These are phyloP conservation scores for Pneumocystis canis DNA, from an alignment of 1,139 yeast genomes.

Conservation along the genomic window DNA sequence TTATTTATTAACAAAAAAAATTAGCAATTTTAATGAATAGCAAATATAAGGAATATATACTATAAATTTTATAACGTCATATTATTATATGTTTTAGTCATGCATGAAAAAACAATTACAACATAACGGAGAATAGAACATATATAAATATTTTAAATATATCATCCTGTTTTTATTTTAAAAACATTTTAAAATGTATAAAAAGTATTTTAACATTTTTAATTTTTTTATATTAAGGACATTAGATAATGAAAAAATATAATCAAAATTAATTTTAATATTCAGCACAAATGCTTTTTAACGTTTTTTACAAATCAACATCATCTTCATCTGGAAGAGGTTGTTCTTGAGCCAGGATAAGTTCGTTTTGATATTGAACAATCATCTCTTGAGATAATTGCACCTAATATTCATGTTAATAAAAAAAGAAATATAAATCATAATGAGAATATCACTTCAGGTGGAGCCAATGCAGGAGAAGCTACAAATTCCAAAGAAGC, in stretches of 20 bases:
- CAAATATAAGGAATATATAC: background rate
- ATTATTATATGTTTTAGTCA: background rate
- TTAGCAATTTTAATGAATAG: background rate
- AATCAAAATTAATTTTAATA: background rate
- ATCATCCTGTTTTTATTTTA: background rate
- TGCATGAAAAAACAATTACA: background rate
- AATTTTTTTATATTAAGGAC: background rate
- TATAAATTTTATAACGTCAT: background rate
- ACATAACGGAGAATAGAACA: background rate
- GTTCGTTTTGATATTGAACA: slow-evolving; percentile 97
- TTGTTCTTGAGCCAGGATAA: slow-evolving; percentile 98
- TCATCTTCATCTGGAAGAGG: slow-evolving; percentile 99
- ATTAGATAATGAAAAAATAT: background rate
- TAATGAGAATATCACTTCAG: slow-evolving; percentile 47
- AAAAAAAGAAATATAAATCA: background rate
- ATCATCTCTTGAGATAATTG: slow-evolving; percentile 89
- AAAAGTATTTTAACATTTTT: background rate
- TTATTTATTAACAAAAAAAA: background rate
- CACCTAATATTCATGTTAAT: slow-evolving; percentile 5
- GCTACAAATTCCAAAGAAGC: slow-evolving; percentile 97
- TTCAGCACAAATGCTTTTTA: background rate
- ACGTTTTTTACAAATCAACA: slow-evolving; percentile 68
- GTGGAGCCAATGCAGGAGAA: slow-evolving; percentile 98
- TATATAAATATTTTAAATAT: background rate
- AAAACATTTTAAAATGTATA: background rate